Evolutionary conservation across 1,284 basidiomycete species (phyloP).

Genomic region (Ceratobasidium sp.): DNA sequence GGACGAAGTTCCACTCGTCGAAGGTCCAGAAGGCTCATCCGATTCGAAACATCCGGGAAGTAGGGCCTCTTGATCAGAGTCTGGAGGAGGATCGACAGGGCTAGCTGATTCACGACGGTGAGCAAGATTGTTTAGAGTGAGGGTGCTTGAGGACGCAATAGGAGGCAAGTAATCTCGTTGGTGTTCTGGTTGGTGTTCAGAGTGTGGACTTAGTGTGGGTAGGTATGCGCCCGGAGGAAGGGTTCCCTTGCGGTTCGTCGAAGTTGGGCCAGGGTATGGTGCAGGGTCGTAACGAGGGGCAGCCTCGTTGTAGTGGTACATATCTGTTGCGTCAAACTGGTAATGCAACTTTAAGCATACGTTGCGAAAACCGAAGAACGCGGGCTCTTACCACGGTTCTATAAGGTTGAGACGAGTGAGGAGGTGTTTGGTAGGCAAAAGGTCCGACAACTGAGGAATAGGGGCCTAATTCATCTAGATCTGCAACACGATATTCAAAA

Average conservation of each 20-base stretch:
- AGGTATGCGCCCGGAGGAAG: slow-evolving; percentile 12
- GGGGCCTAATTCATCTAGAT: neutral
- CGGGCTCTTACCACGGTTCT: slow-evolving; percentile 1
- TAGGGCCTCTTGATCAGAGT: slow-evolving; percentile 7
- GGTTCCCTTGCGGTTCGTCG: neutral
- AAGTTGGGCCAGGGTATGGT: neutral
- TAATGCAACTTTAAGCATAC: too few relatives aligned
- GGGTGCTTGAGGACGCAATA: neutral
- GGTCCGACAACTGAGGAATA: slow-evolving; percentile 6
- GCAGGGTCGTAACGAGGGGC: slow-evolving; percentile 28
- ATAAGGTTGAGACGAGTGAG: slow-evolving; percentile 16
- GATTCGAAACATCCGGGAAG: slow-evolving; percentile 21
- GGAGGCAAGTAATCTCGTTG: neutral
- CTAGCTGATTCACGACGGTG: neutral
- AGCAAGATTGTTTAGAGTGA: neutral
- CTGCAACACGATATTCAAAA: neutral
- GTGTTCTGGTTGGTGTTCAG: neutral
- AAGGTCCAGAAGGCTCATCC: neutral
- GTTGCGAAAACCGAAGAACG: too few relatives aligned
- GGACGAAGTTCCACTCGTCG: neutral
- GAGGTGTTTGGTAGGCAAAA: slow-evolving; percentile 4
- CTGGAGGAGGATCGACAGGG: neutral
- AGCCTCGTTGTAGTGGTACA: slow-evolving; percentile 5
- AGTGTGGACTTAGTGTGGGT: neutral
- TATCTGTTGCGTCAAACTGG: slow-evolving; percentile 25